Conservation (phyloP, 352 stramenopile genomes). For the Globisporangium viniferum region DNA sequence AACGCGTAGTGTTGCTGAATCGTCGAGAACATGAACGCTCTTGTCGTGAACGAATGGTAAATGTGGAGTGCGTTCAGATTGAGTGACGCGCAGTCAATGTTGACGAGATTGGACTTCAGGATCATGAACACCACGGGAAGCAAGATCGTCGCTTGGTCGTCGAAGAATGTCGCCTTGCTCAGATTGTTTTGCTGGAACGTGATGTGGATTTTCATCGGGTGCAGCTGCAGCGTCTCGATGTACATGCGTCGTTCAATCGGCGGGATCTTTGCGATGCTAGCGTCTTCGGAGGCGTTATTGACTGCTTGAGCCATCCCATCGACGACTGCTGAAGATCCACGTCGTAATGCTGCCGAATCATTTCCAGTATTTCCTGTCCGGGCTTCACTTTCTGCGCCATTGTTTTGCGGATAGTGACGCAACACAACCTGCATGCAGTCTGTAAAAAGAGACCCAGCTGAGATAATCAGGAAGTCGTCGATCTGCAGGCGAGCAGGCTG, state of each 20-base stretch:
- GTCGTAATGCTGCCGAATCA: background rate
- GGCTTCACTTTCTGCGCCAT: background rate
- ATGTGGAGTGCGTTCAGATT: conserved; percentile 84
- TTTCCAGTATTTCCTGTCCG: background rate
- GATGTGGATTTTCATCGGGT: conserved; percentile 75
- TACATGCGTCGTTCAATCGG: conserved; percentile 67
- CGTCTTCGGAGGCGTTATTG: background rate
- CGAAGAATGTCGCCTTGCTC: conserved; percentile 37
- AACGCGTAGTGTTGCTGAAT: conserved; percentile 83
- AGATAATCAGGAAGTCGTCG: conserved; percentile 62
- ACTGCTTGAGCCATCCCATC: background rate
- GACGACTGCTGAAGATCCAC: background rate
- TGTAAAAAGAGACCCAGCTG: conserved; percentile 32
- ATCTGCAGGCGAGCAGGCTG: conserved; percentile 62
- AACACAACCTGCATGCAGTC: conserved; percentile 48
- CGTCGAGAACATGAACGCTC: conserved; percentile 62
- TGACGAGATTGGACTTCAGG: conserved; percentile 60
- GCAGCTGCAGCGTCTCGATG: conserved; percentile 81
- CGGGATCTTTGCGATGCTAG: conserved; percentile 22
- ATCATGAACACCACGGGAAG: conserved; percentile 57
- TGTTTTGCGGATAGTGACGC: conserved; percentile 24
- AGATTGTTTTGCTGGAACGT: conserved; percentile 71
- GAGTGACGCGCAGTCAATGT: conserved; percentile 77
- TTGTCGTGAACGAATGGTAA: conserved; percentile 75
- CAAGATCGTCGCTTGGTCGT: conserved; percentile 40